These are phyloP conservation scores for Brassica hybrid DNA, from an alignment of 441 rosid genomes.

Conservation along the genomic window DNA sequence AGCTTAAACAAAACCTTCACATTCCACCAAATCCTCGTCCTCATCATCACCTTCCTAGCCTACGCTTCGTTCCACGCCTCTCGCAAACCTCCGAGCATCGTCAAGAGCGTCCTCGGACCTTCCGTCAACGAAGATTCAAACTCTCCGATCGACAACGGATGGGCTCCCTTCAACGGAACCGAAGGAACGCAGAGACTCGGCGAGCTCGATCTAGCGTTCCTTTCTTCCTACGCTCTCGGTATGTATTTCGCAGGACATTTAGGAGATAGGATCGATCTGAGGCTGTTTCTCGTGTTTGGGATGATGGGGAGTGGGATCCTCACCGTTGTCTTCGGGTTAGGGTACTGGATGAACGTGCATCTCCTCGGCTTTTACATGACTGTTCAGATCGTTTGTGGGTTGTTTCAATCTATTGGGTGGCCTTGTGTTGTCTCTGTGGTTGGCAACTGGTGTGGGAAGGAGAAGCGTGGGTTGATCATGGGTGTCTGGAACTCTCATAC, in stretches of 20 bases:
- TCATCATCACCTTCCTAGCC: no score
- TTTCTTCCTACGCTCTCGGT: constrained; percentile 69
- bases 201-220: constrained; percentile 88
- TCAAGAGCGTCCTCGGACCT: constrained; percentile 74
- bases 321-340: constrained; percentile 73
- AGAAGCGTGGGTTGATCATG: constrained; percentile 92
- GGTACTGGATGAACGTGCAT: constrained; percentile 83
- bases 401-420: constrained; percentile 95
- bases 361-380: constrained; percentile 55
- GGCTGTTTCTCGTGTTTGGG: no score
- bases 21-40: no score
- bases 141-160: constrained; percentile 53
- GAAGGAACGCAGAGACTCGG: constrained; percentile 78
- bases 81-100: no score
- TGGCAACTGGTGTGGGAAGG: constrained; percentile 94
- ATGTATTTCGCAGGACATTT: constrained; percentile 92
- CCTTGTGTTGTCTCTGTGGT: constrained; percentile 95
- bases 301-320: constrained; percentile 89
- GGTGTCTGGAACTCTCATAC: constrained; percentile 94
- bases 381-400: constrained; percentile 79
- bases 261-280: constrained; percentile 82
- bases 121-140: neutral
- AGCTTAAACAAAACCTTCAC: no score
- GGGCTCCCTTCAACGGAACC: constrained; percentile 82
- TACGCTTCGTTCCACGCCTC: no score